Evolutionary conservation across 2,329 filamentous ascomycete genomes (phyloP), one percentile per base, ranked within the genome.

Genomic region (Clarireedia sp.): DNA sequence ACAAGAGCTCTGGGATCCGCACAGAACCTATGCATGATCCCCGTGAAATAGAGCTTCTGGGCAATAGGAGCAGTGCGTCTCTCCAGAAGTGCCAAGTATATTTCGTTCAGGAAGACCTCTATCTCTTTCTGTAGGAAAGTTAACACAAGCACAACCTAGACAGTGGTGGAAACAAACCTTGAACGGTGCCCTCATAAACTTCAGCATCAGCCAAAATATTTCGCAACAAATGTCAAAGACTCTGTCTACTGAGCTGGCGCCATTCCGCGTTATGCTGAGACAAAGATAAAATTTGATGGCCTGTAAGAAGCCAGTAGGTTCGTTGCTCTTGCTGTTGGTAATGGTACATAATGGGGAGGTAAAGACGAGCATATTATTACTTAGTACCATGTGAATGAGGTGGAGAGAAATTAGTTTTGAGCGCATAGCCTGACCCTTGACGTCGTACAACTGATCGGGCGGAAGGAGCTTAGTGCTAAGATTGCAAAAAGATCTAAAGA

Each of bases 401-500:
- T 99, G 91, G 55, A 99, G 80, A 16, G 94, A 96, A 59, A 99
- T 82, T 51, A 99, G 78, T 72, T 99, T 99, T 2, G 92, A 96
- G 58, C 94, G 86, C 92, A 99, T 99, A 38, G 92, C 89, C 67
- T 96, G 91, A 17, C 91, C 92, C 55, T 90, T 90, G 51, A 96
- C 75, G 67, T 99, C 94, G 66, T 92, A 90, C 19, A 96, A 83
- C 70, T 97, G 91, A 59, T 99, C 94, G 2, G 90, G 84, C 8
- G 89, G 83, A 24, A 99, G 77, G 41, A 90, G 76, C 70, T 99
- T 99, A 60, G 92, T 96, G 57, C 92, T 96, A 46, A 99, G 77
- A 72, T 96, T 96, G 78, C 95, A 99, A 74, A 99, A 94, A 3
- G 94, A 96, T 33, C 94, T 83, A 74, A 99, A 97, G 46, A 99